Evolutionary conservation across 2,329 filamentous ascomycete species (phyloP).

Genomic region (Pseudopithomyces chartarum): DNA sequence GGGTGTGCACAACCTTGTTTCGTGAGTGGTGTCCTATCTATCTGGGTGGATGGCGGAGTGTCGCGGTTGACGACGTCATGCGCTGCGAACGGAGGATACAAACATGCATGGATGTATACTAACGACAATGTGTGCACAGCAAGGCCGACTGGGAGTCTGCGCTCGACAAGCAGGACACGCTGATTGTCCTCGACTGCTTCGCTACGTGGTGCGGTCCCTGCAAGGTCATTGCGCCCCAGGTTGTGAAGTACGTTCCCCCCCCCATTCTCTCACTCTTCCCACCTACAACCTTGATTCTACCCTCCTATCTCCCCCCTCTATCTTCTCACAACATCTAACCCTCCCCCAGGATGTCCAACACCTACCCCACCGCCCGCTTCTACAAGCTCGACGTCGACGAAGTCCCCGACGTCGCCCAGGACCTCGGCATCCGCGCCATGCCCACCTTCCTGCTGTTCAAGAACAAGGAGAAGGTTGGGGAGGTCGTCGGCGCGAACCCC

Average conservation of each 20-base stretch:
- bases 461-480: constrained; percentile 71
- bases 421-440: constrained; percentile 87
- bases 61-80: constrained; percentile 24
- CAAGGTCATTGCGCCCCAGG: constrained; percentile 82
- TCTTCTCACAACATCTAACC: not conserved
- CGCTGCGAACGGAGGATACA: not conserved
- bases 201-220: constrained; percentile 94
- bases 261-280: not conserved
- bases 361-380: constrained; percentile 69
- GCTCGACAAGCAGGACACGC: constrained; percentile 57
- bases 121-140: constrained; percentile 47
- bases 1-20: constrained; percentile 56
- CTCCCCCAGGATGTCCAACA: constrained; percentile 62
- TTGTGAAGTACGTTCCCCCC: constrained; percentile 63
- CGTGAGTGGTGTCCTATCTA: too few species aligned
- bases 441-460: constrained; percentile 89
- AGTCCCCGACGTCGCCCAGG: constrained; percentile 72
- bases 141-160: constrained; percentile 64
- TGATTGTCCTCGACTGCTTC: constrained; percentile 84
- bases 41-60: too few species aligned
- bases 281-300: not conserved
- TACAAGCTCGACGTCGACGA: constrained; percentile 92
- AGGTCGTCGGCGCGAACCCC: constrained; percentile 84
- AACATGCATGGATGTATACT: not conserved
- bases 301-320: not conserved